Evolutionary conservation across 2,329 filamentous ascomycete genomes (phyloP), one percentile per base, ranked within the genome.

Genomic region (Lecanicillium sp.): DNA sequence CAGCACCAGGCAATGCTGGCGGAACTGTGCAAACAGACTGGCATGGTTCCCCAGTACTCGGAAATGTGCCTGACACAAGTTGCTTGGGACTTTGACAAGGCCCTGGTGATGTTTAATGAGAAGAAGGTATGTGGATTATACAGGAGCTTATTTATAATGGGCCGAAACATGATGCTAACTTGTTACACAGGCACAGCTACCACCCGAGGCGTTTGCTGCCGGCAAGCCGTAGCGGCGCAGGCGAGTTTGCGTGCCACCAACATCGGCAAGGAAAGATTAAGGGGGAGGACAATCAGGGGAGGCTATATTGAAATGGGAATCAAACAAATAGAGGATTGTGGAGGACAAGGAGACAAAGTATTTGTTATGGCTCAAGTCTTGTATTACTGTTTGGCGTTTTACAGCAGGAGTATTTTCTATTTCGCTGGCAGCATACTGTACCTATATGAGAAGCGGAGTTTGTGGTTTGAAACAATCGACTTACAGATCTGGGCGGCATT

Each of bases 61-160:
- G 75, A 81, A 49, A 75, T 94, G 69, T 96, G 90, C 51, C 69
- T 97, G 13, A 72, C 77, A 3, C 79, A 88, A 43, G 86, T 82
- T 41, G 75, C 72, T 28, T 97, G 88, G 87, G 77, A 94, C 56
- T 77, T 89, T 35, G 75, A 84, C 28, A 74, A 76, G 47, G 90
- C 89, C 3, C 64, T 89, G 48, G 66, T 72, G 39, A 77, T 85
- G 22, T 96, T 95, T 55, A 74, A 81, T 45, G 74, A 81, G 48
- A 79, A 85, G 41, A 87, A 81, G 69, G 85, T 84, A 66, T 56
- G 69, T 51, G 19, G 31, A 19, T 5, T 28, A n/a, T 10, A 14
- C 10, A 4, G 10, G 7, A 5, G 4, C 4, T 14, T 9, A 13
- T 25, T 37, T 34, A 42, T 6, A 2, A 18, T 14, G 17, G 13